A percentile compares a stretch with the other conserved stretches of the same genome.
phyloP scores from a whole-genome alignment of 805 yeast genomes.

The Sungouiozyma intestinalis region DNA sequence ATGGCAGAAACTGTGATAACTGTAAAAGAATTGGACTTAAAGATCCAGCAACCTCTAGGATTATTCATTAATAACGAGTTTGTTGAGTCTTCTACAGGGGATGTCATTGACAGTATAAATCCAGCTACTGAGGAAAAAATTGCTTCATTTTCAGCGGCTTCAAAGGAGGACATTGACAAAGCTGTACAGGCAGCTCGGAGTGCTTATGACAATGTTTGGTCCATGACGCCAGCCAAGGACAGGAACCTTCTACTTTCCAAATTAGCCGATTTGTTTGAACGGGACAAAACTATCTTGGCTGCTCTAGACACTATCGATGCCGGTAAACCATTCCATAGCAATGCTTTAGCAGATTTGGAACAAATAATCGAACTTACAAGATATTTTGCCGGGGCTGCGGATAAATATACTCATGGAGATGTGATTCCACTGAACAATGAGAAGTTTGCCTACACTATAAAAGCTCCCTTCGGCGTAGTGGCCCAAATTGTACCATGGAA shows the following conservation, averaged over 20 bases:
- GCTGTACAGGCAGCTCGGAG: constrained; percentile 42
- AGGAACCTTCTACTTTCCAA: constrained; percentile 34
- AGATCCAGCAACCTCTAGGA: constrained; percentile 49
- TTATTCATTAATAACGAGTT: constrained; percentile 50
- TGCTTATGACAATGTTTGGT: constrained; percentile 38
- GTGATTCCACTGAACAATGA: constrained; percentile 48
- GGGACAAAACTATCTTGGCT: constrained; percentile 38
- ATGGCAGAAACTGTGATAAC: neutral
- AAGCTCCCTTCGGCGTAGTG: constrained; percentile 40
- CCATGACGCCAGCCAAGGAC: constrained; percentile 33
- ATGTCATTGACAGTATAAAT: constrained; percentile 34
- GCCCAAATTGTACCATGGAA: constrained; percentile 42
- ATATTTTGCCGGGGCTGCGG: constrained; percentile 63
- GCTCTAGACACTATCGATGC: constrained; percentile 46
- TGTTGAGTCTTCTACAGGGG: constrained; percentile 29
- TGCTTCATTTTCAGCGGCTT: constrained; percentile 38
- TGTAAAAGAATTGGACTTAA: constrained; percentile 13
- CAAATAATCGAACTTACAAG: constrained; percentile 44
- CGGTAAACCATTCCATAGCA: constrained; percentile 42
- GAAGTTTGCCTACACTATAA: constrained; percentile 40
- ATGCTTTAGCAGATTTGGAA: constrained; percentile 46
- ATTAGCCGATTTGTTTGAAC: constrained; percentile 37
- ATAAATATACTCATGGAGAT: constrained; percentile 45
- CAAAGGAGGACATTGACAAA: constrained; percentile 36
- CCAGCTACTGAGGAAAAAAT: constrained; percentile 43